Conservation (phyloP, 2,329 filamentous ascomycete species). For the Parastagonospora nodorum region DNA sequence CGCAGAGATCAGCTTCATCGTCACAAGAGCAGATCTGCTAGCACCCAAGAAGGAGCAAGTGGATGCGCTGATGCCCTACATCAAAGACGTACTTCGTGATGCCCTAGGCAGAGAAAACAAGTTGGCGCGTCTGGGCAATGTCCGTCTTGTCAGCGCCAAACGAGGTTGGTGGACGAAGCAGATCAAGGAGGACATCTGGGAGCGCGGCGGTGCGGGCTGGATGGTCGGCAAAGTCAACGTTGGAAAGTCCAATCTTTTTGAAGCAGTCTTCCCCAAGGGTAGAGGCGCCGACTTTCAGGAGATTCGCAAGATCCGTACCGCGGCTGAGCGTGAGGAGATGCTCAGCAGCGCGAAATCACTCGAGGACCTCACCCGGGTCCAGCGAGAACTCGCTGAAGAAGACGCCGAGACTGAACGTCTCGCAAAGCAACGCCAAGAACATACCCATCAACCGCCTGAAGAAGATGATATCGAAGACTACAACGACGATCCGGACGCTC, state of each 20-base stretch:
- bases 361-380: constrained; percentile 29
- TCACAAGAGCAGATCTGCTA: constrained; percentile 85
- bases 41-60: constrained; percentile 84
- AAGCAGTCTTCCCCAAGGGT: constrained; percentile 81
- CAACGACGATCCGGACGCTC: constrained; percentile 43
- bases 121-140: constrained; percentile 82
- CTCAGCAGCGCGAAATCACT: constrained; percentile 31
- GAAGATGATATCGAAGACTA: constrained; percentile 30
- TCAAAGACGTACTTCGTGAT: constrained; percentile 76
- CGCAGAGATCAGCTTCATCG: constrained; percentile 85
- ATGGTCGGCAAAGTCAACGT: constrained; percentile 99
- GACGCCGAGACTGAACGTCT: constrained; percentile 34
- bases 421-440: constrained; percentile 20
- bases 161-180: constrained; percentile 88
- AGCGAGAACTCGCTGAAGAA: constrained; percentile 40
- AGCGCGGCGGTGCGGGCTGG: constrained; percentile 85
- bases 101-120: constrained; percentile 70
- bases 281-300: constrained; percentile 45
- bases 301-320: constrained; percentile 40
- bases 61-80: constrained; percentile 82
- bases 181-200: constrained; percentile 84
- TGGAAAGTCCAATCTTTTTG: constrained; percentile 91
- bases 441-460: constrained; percentile 27
- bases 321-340: constrained; percentile 40
- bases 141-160: constrained; percentile 84